These are phyloP conservation scores for Penicillium concentricum DNA, from an alignment of 2,329 filamentous ascomycete genomes.

Conservation along the genomic window DNA sequence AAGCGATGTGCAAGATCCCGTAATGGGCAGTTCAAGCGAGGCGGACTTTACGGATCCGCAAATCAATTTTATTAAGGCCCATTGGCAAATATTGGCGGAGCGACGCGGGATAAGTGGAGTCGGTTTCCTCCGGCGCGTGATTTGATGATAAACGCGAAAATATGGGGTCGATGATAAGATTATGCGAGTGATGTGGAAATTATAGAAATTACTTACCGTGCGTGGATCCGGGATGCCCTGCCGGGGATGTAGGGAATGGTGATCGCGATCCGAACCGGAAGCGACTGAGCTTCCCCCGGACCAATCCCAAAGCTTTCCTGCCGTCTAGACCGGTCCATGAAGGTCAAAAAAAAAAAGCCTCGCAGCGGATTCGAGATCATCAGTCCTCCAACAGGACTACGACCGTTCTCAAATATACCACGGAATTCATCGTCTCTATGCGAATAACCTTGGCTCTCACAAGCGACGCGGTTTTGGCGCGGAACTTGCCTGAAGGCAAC, in stretches of 20 bases:
- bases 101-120: neutral
- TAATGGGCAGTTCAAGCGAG: neutral
- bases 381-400: no score
- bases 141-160: neutral
- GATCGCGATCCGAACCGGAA: neutral
- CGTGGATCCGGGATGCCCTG: neutral
- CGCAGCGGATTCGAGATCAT: neutral
- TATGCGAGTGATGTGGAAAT: neutral
- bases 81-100: neutral
- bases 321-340: neutral
- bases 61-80: neutral
- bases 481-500: neutral
- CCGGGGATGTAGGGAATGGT: neutral
- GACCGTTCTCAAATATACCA: no score
- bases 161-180: neutral
- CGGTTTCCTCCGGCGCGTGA: neutral
- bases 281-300: neutral
- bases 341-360: neutral
- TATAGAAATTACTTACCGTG: neutral
- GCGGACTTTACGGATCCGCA: neutral
- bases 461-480: neutral
- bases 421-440: neutral
- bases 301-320: neutral
- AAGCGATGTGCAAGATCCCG: neutral
- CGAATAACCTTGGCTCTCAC: neutral